Base-by-base conservation (phyloP, 495 filamentous ascomycete species). In the Hypoxylon trugodes region DNA sequence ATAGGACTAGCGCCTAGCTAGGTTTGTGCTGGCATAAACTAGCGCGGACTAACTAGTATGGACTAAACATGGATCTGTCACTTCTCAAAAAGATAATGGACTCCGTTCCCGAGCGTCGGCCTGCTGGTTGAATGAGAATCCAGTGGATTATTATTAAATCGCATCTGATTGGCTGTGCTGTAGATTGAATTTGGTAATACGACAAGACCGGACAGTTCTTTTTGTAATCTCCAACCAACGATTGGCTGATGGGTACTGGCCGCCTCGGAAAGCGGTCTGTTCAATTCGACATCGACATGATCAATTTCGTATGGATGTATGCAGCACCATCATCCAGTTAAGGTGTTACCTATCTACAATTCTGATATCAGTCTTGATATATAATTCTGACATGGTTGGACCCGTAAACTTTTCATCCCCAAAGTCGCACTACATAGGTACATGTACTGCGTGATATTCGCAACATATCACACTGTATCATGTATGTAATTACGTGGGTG, bases 151-250 rank as follows among this genome's bases (percentile, higher is more conserved):
- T 68, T 52, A 68, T 68, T 68, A 45, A 65, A 64, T 13, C 16
- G 16, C 1, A 19, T 52, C 3, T 33, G 2, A 68, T 68, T 68
- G 65, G 65, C 43, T 43, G 28, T 4, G 22, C n/a, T 3, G 3
- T 15, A 54, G 50, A 67, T 67, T 58, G 36, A 18, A 67, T 67
- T 67, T 67, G 64, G 38, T 67, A 67, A 59, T 53, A 61, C 46
- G 51, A 47, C 37, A 32, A 59, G 41, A 52, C 2, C 15, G 19
- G 8, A 36, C 43, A 41, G 22, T 38, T 26, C 42, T 55, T 59
- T 65, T 65, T 60, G 55, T 65, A 65, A 65, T 65, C 6, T 55
- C 48, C 61, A 55, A 42, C 55, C 55, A 49, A 50, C 42, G 18
- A 65, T 65, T 65, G 61, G 61, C 55, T 59, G 55, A 65, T 55